Percentiles rank a stretch among this genome's conserved stretches.
Conservation (phyloP, 352 stramenopile species). For the Pythium coloratum region DNA sequence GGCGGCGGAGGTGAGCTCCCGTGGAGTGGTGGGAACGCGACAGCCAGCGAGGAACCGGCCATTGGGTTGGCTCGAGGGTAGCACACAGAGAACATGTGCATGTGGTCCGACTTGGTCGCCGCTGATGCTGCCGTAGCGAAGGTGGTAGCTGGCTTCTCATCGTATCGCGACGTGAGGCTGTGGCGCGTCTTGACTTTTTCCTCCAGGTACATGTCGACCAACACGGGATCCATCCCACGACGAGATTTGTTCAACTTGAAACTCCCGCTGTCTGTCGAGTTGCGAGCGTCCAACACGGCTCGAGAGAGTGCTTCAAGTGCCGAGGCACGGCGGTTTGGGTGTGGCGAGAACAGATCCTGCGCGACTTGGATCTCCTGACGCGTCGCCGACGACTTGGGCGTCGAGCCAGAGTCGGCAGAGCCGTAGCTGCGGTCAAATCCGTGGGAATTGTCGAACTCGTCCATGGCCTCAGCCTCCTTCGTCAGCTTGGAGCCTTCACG, state of each 20-base stretch:
- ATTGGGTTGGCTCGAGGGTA: slow-evolving; percentile 25
- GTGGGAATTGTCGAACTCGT: slow-evolving; percentile 11
- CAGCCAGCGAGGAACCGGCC: neutral
- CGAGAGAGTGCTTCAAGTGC: slow-evolving; percentile 53
- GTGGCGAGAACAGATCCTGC: slow-evolving; percentile 59
- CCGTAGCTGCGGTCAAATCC: slow-evolving; percentile 28
- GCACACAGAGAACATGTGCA: slow-evolving; percentile 22
- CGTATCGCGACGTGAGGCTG: slow-evolving; percentile 22
- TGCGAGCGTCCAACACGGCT: slow-evolving; percentile 35
- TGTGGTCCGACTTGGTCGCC: slow-evolving; percentile 31
- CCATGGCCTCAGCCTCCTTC: neutral
- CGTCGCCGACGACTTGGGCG: slow-evolving; percentile 31
- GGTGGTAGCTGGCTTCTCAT: slow-evolving; percentile 2
- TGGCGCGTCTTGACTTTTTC: slow-evolving; percentile 37
- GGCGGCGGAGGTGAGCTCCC: neutral
- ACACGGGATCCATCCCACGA: slow-evolving; percentile 31
- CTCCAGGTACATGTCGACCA: slow-evolving; percentile 61
- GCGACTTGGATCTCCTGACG: slow-evolving; percentile 49
- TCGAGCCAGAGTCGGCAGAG: slow-evolving; percentile 26
- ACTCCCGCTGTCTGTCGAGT: slow-evolving; percentile 16
- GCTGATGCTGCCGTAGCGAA: slow-evolving; percentile 13
- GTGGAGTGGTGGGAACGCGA: slow-evolving; percentile 4
- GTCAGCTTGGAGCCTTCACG: slow-evolving; percentile 1
- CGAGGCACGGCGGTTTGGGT: slow-evolving; percentile 46
- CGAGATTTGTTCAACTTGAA: slow-evolving; percentile 15